These are phyloP conservation scores for Sclerotinia subarctica DNA, from an alignment of 2,329 filamentous ascomycete genomes.

Conservation along the genomic window DNA sequence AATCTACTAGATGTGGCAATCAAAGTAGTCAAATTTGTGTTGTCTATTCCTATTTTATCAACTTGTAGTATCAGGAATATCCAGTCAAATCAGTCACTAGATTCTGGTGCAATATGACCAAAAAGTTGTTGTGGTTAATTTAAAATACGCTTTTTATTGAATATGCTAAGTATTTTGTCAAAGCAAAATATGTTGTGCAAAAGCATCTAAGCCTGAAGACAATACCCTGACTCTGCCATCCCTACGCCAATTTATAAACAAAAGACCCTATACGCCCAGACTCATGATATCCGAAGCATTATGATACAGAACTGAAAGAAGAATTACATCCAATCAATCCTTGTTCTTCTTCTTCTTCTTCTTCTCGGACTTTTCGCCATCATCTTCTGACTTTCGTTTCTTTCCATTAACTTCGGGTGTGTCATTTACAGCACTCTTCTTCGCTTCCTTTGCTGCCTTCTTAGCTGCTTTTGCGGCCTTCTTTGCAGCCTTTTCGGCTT, in stretches of 20 bases:
- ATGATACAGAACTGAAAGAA: constrained; percentile 25
- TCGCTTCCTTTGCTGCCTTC: constrained; percentile 45
- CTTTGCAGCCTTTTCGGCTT: constrained; percentile 25
- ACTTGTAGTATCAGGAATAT: no score
- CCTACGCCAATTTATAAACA: constrained; percentile 21
- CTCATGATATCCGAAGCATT: constrained; percentile 23
- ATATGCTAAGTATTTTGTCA: constrained; percentile 8
- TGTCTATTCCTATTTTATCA: no score
- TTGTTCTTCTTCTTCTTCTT: constrained; percentile 56
- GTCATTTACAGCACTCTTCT: constrained; percentile 54
- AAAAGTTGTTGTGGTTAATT: background rate
- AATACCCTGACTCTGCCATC: constrained; percentile 20
- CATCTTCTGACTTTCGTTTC: constrained; percentile 64
- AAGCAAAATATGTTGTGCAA: constrained; percentile 20
- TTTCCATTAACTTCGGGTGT: constrained; percentile 48
- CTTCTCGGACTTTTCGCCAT: constrained; percentile 57
- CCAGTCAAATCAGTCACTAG: no score
- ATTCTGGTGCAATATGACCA: background rate
- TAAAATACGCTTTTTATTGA: constrained; percentile 16
- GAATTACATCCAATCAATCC: constrained; percentile 27
- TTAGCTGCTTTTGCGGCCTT: constrained; percentile 39
- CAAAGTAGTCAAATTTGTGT: no score
- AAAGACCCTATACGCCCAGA: constrained; percentile 22
- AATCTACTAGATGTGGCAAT: no score
- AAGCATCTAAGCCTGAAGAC: constrained; percentile 21